phyloP scores from a whole-genome alignment of 257 asterid species.

The Solanum etuberosum region DNA sequence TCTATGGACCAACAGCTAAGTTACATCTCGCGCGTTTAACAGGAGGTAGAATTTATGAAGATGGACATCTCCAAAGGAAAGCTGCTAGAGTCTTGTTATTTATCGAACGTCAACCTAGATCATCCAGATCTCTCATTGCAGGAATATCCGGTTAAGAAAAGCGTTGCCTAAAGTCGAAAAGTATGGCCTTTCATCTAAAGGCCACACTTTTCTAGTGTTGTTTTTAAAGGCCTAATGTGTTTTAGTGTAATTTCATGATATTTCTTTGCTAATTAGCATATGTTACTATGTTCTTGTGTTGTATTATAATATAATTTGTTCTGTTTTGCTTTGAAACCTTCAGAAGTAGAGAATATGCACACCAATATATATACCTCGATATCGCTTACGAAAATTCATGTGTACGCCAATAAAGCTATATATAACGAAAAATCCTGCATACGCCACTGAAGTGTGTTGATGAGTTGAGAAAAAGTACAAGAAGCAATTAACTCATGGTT shows the following conservation, averaged over 20 bases:
- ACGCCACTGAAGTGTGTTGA: background rate
- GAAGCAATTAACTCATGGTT: background rate
- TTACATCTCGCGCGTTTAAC: conserved; percentile 33
- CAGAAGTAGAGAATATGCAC: background rate
- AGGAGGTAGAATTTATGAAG: conserved; percentile 32
- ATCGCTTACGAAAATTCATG: background rate
- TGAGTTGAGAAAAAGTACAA: background rate
- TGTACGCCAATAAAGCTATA: background rate
- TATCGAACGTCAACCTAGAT: conserved; percentile 40
- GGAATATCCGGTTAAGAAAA: conserved; percentile 3
- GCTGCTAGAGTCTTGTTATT: conserved; percentile 44
- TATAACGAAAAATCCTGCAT: background rate
- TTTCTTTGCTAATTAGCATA: background rate
- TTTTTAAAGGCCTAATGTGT: background rate
- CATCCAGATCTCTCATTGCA: conserved; percentile 27
- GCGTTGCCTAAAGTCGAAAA: background rate
- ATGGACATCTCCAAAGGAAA: conserved; percentile 48
- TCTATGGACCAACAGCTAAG: conserved; percentile 30
- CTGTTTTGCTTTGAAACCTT: background rate
- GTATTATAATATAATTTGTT: background rate
- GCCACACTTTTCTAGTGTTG: background rate
- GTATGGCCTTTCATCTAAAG: background rate
- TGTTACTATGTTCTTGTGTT: background rate
- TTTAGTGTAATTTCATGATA: background rate
- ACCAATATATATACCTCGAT: background rate